Percentiles rank a stretch among this genome's conserved stretches.
Evolutionary conservation across 345 rosid species (phyloP).

Genomic region (Corchorus capsularis): DNA sequence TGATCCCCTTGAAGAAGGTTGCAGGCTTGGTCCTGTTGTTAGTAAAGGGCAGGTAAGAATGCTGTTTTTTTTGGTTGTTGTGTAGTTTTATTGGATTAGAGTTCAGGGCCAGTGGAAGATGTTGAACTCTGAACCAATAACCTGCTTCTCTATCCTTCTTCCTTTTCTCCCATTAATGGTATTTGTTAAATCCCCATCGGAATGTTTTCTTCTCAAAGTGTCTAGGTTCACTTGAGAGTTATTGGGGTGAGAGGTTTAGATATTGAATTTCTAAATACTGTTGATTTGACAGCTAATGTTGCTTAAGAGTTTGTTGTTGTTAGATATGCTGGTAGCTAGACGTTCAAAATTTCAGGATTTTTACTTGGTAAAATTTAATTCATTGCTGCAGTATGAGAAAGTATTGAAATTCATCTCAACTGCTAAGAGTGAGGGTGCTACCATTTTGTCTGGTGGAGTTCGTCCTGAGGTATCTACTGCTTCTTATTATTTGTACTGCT

Average conservation of each 20-base stretch:
- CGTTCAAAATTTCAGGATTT: neutral
- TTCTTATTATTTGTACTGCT: slow-evolving; percentile 15
- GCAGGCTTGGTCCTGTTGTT: slow-evolving; percentile 93
- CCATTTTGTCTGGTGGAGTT: slow-evolving; percentile 72
- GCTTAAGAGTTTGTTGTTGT: neutral
- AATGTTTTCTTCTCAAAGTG: neutral
- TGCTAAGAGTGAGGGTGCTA: slow-evolving; percentile 92
- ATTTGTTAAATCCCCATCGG: slow-evolving; percentile 9
- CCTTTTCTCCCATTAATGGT: slow-evolving; percentile 1
- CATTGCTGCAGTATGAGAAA: slow-evolving; percentile 70
- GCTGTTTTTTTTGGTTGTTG: neutral
- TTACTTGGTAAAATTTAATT: slow-evolving; percentile 21
- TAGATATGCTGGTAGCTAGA: neutral
- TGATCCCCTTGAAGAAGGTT: slow-evolving; percentile 92
- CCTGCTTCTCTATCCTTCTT: neutral
- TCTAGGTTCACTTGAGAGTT: neutral
- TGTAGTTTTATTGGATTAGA: neutral
- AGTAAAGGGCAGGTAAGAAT: slow-evolving; percentile 75
- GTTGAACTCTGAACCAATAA: neutral
- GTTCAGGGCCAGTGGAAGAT: neutral
- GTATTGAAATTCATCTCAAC: slow-evolving; percentile 70
- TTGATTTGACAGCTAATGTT: neutral
- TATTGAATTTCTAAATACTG: neutral
- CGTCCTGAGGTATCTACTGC: slow-evolving; percentile 66
- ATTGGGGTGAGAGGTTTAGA: neutral